A percentile compares a stretch with the other conserved stretches of the same genome.
These are phyloP conservation scores for Clitopilus passeckerianus DNA, from an alignment of 768 basidiomycete genomes.

Conservation along the genomic window DNA sequence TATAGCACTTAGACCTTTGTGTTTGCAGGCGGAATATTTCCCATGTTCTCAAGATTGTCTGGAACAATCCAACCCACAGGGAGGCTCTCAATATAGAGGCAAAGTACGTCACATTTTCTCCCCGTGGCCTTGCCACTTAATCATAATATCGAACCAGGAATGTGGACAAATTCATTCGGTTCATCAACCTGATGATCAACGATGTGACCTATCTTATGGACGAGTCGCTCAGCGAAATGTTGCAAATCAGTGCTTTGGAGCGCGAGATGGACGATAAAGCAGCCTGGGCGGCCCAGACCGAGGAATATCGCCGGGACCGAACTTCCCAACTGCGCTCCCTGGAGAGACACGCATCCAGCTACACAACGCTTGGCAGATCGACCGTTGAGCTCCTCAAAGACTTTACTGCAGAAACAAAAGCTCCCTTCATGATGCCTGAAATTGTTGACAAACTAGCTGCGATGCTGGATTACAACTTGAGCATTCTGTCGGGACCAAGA, in stretches of 20 bases:
- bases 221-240: constrained; percentile 85
- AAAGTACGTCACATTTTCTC: constrained; percentile 34
- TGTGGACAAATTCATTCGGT: constrained; percentile 90
- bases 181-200: constrained; percentile 98
- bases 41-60: constrained; percentile 82
- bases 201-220: constrained; percentile 98
- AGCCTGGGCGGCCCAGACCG: constrained; percentile 63
- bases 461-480: constrained; percentile 94
- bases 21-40: constrained; percentile 78
- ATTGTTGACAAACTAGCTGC: constrained; percentile 94
- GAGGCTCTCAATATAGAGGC: constrained; percentile 81
- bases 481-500: constrained; percentile 82
- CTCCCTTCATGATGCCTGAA: constrained; percentile 93
- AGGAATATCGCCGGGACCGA: constrained; percentile 78
- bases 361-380: constrained; percentile 80
- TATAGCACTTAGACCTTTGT: not conserved
- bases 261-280: constrained; percentile 74
- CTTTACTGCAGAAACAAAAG: constrained; percentile 88
- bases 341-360: constrained; percentile 81
- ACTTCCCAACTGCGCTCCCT: constrained; percentile 72
- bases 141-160: constrained; percentile 40
- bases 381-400: constrained; percentile 89
- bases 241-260: constrained; percentile 85
- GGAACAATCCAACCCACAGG: constrained; percentile 87
- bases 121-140: not conserved